Evolutionary conservation across 257 asterid genomes (phyloP).

Genomic region (Henckelia pumila): DNA sequence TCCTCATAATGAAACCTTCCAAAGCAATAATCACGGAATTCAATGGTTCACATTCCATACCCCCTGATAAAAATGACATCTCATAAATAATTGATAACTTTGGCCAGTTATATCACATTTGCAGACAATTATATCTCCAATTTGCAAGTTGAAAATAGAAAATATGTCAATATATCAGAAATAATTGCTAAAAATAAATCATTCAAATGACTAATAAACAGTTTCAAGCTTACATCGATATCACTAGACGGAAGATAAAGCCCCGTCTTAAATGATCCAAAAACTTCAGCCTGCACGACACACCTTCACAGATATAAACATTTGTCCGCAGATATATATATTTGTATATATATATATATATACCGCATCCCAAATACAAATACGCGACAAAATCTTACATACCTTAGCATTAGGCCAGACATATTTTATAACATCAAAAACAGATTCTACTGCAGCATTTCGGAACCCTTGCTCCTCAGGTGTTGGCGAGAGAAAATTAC

Average conservation of each 20-base stretch:
- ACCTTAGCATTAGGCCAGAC: conserved; percentile 95
- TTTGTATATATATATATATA: no score
- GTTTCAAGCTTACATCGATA: conserved; percentile 66
- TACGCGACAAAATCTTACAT: conserved; percentile 2
- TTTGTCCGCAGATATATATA: neutral
- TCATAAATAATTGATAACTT: conserved; percentile 3
- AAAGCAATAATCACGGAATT: neutral
- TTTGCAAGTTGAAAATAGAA: conserved; percentile 5
- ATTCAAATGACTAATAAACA: conserved; percentile 4
- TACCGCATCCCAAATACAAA: neutral
- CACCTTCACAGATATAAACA: conserved; percentile 17
- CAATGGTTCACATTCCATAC: neutral
- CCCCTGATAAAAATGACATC: neutral
- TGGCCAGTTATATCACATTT: conserved; percentile 1
- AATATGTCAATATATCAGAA: conserved; percentile 5
- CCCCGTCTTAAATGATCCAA: conserved; percentile 95
- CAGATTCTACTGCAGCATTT: conserved; percentile 70
- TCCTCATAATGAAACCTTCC: neutral
- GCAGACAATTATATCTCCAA: neutral
- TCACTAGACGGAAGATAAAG: conserved; percentile 97
- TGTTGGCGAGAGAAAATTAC: conserved; percentile 88
- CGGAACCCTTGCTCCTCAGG: conserved; percentile 77
- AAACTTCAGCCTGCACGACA: conserved; percentile 77
- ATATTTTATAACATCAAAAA: conserved; percentile 68
- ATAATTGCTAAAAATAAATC: neutral